Conservation (phyloP, 73 alveolate genomes). For the Blepharisma stoltei region DNA sequence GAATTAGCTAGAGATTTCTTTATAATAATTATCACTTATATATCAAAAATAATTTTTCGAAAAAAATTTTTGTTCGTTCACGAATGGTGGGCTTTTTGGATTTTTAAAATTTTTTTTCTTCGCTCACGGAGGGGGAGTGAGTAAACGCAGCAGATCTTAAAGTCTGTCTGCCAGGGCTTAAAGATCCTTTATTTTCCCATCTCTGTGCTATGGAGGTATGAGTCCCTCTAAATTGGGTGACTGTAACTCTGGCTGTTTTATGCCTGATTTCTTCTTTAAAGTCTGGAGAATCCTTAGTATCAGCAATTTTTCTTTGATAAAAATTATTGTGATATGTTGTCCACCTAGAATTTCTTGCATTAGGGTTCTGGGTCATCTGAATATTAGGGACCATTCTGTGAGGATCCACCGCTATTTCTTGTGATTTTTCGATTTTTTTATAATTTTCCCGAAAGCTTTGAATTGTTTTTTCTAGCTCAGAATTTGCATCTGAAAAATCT, state of each 20-base stretch:
- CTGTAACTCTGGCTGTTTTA: background rate
- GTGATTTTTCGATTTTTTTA: background rate
- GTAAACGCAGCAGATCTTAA: slow-evolving; percentile 13
- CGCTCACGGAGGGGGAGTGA: too few species aligned
- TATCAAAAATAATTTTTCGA: too few species aligned
- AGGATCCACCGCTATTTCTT: background rate
- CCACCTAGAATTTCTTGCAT: slow-evolving; percentile 15
- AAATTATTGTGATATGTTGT: background rate
- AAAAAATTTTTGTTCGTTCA: too few species aligned
- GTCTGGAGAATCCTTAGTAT: background rate
- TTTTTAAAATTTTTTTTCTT: too few species aligned
- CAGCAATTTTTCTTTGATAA: background rate
- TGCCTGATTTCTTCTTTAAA: background rate
- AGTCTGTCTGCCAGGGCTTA: background rate
- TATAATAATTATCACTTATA: too few species aligned
- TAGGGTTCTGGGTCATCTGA: background rate
- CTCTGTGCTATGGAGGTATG: background rate
- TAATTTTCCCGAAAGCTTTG: background rate
- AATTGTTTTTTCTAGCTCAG: background rate
- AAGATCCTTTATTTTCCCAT: slow-evolving; percentile 1
- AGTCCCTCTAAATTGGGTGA: too few species aligned
- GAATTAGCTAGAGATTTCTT: too few species aligned
- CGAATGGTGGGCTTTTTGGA: too few species aligned
- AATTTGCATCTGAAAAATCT: background rate
- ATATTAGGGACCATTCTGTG: background rate